Evolutionary conservation across 1,284 basidiomycete genomes (phyloP), one percentile per base, ranked within the genome.

Genomic region (Sutorius eximius): DNA sequence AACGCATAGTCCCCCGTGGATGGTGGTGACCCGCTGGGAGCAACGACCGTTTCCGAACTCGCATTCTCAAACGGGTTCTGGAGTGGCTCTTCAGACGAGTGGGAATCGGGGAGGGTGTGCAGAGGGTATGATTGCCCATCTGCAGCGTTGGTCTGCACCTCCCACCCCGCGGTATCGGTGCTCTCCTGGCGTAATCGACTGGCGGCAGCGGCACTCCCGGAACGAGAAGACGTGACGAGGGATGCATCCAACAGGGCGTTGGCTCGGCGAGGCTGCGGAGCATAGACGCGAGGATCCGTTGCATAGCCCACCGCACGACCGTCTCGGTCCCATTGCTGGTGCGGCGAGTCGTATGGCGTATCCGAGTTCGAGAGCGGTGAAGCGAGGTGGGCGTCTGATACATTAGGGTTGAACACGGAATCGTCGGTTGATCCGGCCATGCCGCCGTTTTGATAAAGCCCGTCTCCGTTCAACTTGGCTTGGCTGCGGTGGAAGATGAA

Each of bases 321-420:
- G 27, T 64, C 53, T 16, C 47, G 56, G 47, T 74, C 71, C 75
- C 76, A 78, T 52, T 71, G 69, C 53, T 77, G 76, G 51, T 72
- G 64, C 41, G 60, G 41, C 10, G 58, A n/a, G 15, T 61, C 66
- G 61, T 70, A 51, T 8, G 70, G 69, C 4, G 52, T 33, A 45
- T 67, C 69, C 30, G 70, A 70, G 15, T 16, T 56, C 2, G 60
- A 20, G 33, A 59, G 45, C 2, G 65, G 54, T 8, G 51, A 55
- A 6, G 71, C 71, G 36, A 82, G 72, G 16, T 74, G 77, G n/a
- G 77, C 70, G 34, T 78, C 75, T 7, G 77, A 76, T 12, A 61
- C 56, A 37, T 59, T 69, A 10, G 74, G 69, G 55, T 73, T 74
- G 66, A 75, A 77, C 43, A 68, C 51, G 22, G 65, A 55, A 24